Evolutionary conservation across 345 rosid genomes (phyloP), one percentile per base, ranked within the genome.

Genomic region (Salix suchowensis): DNA sequence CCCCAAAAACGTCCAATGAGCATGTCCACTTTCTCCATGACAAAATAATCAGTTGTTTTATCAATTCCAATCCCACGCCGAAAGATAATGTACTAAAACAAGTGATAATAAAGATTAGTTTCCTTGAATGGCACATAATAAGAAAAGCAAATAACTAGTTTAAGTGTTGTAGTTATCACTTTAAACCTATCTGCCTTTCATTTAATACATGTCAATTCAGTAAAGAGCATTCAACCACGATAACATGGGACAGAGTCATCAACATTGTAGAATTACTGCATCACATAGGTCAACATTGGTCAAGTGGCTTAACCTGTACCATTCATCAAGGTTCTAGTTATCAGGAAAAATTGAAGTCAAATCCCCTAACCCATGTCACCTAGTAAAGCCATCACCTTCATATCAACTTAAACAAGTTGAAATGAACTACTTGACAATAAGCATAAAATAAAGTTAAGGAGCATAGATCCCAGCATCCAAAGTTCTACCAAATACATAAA

Each of bases 21-120:
- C 83, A 91, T 86, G 85, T 94, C 94, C 76, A 94, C 84, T 80
- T 91, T 92, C 85, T 89, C 95, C 95, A 88, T 83, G 88, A 91
- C 79, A 85, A 94, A 94, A 82, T 81, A 92, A 82, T 87, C 93
- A 4, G 91, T 87, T 75, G 94, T 94, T 77, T 70, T 82, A 87
- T 94, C 98, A 74, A 92, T 66, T 75, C 97, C 98, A 70, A 94
- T 88, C 65, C 98, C 98, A 46, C 97, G 93, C 73, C 98, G 88
- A 86, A 95, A 95, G 82, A 95, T 91, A 73, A 95, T 86, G 70
- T 89, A 95, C 98, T 95, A 75, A 72, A 81, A 76, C 28, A 24
- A 78, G 76, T 65, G 61, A 68, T 3, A 19, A 34, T 7, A 32
- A 42, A 26, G 42, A 67, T 82, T 37, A 82, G 76, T 15, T 74